phyloP scores from a whole-genome alignment of 1,139 yeast species.

The Kluyveromyces sp. region DNA sequence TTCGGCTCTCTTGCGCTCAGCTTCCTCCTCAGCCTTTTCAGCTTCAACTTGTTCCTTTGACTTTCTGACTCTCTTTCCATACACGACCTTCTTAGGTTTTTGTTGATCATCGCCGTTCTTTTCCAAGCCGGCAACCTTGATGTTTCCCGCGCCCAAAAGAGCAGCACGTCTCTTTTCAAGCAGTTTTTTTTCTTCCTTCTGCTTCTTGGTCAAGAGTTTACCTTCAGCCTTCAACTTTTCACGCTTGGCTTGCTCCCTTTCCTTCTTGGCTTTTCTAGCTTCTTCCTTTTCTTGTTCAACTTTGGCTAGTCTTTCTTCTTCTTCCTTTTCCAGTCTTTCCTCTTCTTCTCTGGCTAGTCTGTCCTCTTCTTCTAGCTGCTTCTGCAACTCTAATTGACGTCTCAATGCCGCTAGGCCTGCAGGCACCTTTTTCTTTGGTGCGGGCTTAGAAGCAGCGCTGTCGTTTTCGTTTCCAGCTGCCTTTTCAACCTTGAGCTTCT shows the following conservation, averaged over 20 bases:
- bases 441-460: slow-evolving; percentile 26
- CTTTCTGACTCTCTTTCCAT: slow-evolving; percentile 54
- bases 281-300: slow-evolving; percentile 61
- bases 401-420: slow-evolving; percentile 77
- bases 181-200: slow-evolving; percentile 82
- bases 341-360: slow-evolving; percentile 49
- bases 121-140: slow-evolving; percentile 68
- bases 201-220: slow-evolving; percentile 81
- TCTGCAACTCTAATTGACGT: slow-evolving; percentile 80
- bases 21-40: slow-evolving; percentile 16
- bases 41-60: slow-evolving; percentile 29
- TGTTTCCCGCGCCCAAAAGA: slow-evolving; percentile 66
- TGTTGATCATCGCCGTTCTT: slow-evolving; percentile 32
- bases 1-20: slow-evolving; percentile 15
- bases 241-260: slow-evolving; percentile 71
- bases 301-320: slow-evolving; percentile 45
- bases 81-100: slow-evolving; percentile 68
- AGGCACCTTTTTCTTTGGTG: slow-evolving; percentile 57
- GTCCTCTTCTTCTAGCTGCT: slow-evolving; percentile 73
- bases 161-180: slow-evolving; percentile 88
- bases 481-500: slow-evolving; percentile 34
- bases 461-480: slow-evolving; percentile 27
- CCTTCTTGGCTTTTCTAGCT: slow-evolving; percentile 60
- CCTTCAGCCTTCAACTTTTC: slow-evolving; percentile 91
- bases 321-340: slow-evolving; percentile 53